Base-by-base conservation (phyloP, 106 monocot species). In the Alisma plantagoaquatica region DNA sequence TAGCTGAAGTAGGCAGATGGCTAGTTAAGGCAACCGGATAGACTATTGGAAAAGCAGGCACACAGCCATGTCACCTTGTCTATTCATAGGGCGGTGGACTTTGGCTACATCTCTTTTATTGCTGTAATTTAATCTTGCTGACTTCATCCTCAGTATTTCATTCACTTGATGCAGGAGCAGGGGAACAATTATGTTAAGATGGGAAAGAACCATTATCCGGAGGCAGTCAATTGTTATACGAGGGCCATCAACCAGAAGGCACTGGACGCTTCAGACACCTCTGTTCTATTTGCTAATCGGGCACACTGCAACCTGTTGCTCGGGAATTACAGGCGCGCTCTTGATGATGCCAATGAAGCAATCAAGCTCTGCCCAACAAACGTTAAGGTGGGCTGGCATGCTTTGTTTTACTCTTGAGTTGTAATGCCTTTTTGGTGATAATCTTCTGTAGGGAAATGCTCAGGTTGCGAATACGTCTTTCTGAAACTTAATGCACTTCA, bases 201-300 rank as follows among this genome's bases (percentile, higher is more conserved):
- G 73, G 96, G 96, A 1, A 84, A 84, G 44, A 96, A 76, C 50
- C 76, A 96, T 55, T 96, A 89, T 61, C 41, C 61, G 3, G 68
- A 70, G 45, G 96, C 96, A 9, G 44, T 96, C 10, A 75, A 85
- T 64, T 85, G 84, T 74, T 96, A 96, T 64, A 84, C 78, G 0
- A 96, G 74, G 59, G 89, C 96, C 17, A 84, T 96, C 25, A 63
- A 78, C 56, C 96, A 96, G 65, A 79, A 82, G 38, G 84, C 77
- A 3, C 59, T 84, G 33, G 46, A 58, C 26, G 67, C 81, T 33
- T 54, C 64, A 2, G 96, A 89, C 18, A 70, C 29, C 16, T 96
- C 89, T 5, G 44, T 85, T 38, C 62, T 96, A 5, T 82, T 63
- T 66, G 64, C 96, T 1, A 96, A 96, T 52, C 84, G 96, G 24